Percentiles rank a stretch among this genome's conserved stretches.
These are phyloP conservation scores for Licmophora abbreviata DNA, from an alignment of 108 stramenopile genomes.

Conservation along the genomic window DNA sequence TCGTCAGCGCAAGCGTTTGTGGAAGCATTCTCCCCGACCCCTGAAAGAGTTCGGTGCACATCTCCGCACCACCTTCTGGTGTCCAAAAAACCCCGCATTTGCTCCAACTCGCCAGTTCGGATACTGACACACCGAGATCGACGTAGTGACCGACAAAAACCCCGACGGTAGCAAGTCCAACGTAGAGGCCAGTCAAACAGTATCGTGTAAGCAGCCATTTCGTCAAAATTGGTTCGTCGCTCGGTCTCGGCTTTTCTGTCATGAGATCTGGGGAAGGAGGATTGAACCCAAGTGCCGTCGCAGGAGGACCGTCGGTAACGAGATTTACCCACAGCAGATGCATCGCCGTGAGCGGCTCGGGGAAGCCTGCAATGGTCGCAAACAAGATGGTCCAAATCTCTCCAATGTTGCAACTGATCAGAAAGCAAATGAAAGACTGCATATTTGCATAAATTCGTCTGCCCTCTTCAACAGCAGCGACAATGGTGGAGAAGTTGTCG, in stretches of 20 bases:
- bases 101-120: slow-evolving; percentile 39
- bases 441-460: slow-evolving; percentile 96
- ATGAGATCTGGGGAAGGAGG: slow-evolving; percentile 90
- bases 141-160: slow-evolving; percentile 90
- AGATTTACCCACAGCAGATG: slow-evolving; percentile 98
- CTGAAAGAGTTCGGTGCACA: slow-evolving; percentile 66
- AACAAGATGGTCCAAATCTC: slow-evolving; percentile 94
- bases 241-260: slow-evolving; percentile 79
- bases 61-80: slow-evolving; percentile 29
- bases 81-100: slow-evolving; percentile 41
- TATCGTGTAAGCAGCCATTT: slow-evolving; percentile 93
- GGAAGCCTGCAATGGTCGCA: slow-evolving; percentile 84
- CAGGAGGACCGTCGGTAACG: slow-evolving; percentile 97
- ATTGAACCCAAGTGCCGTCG: slow-evolving; percentile 97
- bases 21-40: slow-evolving; percentile 72
- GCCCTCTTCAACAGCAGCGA: slow-evolving; percentile 94
- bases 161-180: slow-evolving; percentile 92
- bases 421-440: slow-evolving; percentile 98
- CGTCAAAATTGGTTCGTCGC: slow-evolving; percentile 95
- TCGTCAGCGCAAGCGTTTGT: slow-evolving; percentile 88
- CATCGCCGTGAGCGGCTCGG: slow-evolving; percentile 96
- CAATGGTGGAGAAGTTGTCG: slow-evolving; percentile 98
- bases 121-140: slow-evolving; percentile 39
- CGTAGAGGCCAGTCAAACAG: slow-evolving; percentile 89
- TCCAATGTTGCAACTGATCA: slow-evolving; percentile 97